These are phyloP conservation scores for Phlyctochytrium bullatum DNA, from an alignment of 192 early-diverging fungal species.

Conservation along the genomic window DNA sequence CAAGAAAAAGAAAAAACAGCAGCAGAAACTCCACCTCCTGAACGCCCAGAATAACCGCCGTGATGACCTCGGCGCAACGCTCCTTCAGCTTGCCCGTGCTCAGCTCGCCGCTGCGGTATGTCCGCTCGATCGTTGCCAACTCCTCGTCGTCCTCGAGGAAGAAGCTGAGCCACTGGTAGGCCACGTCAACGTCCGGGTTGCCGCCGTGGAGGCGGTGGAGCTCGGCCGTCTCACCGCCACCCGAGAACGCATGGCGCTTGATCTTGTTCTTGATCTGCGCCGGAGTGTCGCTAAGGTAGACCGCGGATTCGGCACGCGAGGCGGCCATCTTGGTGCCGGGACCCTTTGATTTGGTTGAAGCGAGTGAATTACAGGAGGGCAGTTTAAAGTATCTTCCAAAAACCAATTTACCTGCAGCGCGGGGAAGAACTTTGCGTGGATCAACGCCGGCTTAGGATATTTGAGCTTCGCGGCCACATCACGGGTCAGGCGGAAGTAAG, in stretches of 20 bases:
- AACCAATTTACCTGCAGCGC: slow-evolving; percentile 73
- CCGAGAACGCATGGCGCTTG: slow-evolving; percentile 92
- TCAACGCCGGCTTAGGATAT: slow-evolving; percentile 91
- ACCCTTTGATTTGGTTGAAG: slow-evolving; percentile 48
- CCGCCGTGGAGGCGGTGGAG: slow-evolving; percentile 79
- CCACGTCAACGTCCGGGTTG: slow-evolving; percentile 92
- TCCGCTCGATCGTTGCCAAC: slow-evolving; percentile 61
- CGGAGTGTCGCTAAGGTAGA: slow-evolving; percentile 88
- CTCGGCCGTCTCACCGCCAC: slow-evolving; percentile 83
- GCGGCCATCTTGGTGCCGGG: slow-evolving; percentile 93
- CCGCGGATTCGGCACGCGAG: slow-evolving; percentile 82
- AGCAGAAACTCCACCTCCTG: slow-evolving; percentile 52
- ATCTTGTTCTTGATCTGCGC: slow-evolving; percentile 98
- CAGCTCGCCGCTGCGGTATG: slow-evolving; percentile 81
- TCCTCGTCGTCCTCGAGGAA: slow-evolving; percentile 95
- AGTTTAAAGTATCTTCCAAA: too few relatives aligned
- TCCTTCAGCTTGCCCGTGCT: slow-evolving; percentile 87
- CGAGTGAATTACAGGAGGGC: background rate
- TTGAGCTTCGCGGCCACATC: slow-evolving; percentile 90
- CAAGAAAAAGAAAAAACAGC: background rate
- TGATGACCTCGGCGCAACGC: slow-evolving; percentile 80
- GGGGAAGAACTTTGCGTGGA: slow-evolving; percentile 95
- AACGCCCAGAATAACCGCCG: slow-evolving; percentile 73
- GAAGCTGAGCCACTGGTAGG: slow-evolving; percentile 91
- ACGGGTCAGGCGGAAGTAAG: slow-evolving; percentile 96